Percentiles rank a stretch among this genome's conserved stretches.
Conservation (phyloP, 495 filamentous ascomycete species). For the Apodospora peruviana region DNA sequence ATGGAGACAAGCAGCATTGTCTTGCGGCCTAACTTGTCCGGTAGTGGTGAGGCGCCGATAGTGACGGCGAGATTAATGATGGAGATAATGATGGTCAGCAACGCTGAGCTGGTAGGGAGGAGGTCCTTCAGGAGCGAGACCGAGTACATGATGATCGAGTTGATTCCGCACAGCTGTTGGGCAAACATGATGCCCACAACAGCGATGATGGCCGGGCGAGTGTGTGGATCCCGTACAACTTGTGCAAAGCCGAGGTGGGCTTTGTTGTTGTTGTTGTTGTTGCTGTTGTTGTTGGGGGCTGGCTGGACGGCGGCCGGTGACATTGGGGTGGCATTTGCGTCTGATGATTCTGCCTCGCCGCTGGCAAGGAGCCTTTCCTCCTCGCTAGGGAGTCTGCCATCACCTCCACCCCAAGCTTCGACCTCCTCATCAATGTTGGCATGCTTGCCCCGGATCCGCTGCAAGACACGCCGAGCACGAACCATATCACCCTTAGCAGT, state of each 20-base stretch:
- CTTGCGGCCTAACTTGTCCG: constrained; percentile 83
- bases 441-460: constrained; percentile 65
- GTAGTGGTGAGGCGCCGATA: constrained; percentile 68
- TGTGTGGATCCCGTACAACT: constrained; percentile 57
- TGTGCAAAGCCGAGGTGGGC: constrained; percentile 60
- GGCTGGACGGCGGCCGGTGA: constrained; percentile 27
- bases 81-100: constrained; percentile 80
- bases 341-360: constrained; percentile 21
- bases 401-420: constrained; percentile 50
- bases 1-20: constrained; percentile 75
- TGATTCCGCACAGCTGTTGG: constrained; percentile 90
- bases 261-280: constrained; percentile 24
- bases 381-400: constrained; percentile 29
- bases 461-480: constrained; percentile 59
- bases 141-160: constrained; percentile 97
- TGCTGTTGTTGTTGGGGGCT: constrained; percentile 25
- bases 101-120: constrained; percentile 67
- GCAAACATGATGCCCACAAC: constrained; percentile 88
- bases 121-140: constrained; percentile 77
- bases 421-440: constrained; percentile 72
- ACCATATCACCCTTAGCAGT: constrained; percentile 53
- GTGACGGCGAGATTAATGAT: constrained; percentile 82
- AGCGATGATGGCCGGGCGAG: constrained; percentile 73
- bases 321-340: constrained; percentile 34
- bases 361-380: constrained; percentile 41